Percentiles rank a stretch among this genome's conserved stretches.
Conservation (phyloP, 148 eudicot genomes). For the Heliosperma pusillum region DNA sequence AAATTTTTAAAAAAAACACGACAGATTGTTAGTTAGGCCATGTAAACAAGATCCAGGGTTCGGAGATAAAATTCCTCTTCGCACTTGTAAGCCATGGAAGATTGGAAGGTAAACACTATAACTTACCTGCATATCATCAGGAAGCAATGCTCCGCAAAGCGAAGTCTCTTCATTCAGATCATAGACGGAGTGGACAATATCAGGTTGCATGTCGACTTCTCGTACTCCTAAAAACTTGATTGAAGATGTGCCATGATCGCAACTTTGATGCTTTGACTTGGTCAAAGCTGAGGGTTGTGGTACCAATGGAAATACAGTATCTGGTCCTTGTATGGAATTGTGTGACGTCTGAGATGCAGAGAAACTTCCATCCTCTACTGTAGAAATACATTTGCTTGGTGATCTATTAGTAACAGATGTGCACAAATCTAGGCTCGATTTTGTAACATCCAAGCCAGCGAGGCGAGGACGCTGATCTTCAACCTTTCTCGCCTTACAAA, state of each 20-base stretch:
- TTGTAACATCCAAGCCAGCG: conserved; percentile 15
- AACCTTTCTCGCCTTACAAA: conserved; percentile 33
- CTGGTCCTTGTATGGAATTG: conserved; percentile 23
- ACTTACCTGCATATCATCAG: conserved; percentile 16
- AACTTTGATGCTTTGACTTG: conserved; percentile 5
- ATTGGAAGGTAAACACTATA: too few species aligned
- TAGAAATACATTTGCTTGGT: conserved; percentile 14
- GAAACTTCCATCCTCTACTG: conserved; percentile 9
- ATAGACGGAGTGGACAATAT: not conserved
- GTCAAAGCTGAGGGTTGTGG: conserved; percentile 12
- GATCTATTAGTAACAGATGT: conserved; percentile 13
- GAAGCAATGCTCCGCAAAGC: conserved; percentile 12
- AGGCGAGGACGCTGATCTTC: conserved; percentile 5
- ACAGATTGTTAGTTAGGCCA: too few species aligned
- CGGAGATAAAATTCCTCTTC: too few species aligned
- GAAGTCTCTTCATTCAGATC: conserved; percentile 14
- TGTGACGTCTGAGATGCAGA: conserved; percentile 18
- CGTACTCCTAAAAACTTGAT: not conserved
- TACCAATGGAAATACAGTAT: conserved; percentile 5
- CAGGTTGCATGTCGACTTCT: conserved; percentile 3
- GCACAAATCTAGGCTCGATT: conserved; percentile 6
- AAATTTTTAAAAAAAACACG: too few species aligned
- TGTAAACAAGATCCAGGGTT: too few species aligned
- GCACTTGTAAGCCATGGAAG: too few species aligned
- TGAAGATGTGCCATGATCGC: conserved; percentile 11